Base-by-base conservation (phyloP, 345 rosid species). In the Citrus trifoliata region DNA sequence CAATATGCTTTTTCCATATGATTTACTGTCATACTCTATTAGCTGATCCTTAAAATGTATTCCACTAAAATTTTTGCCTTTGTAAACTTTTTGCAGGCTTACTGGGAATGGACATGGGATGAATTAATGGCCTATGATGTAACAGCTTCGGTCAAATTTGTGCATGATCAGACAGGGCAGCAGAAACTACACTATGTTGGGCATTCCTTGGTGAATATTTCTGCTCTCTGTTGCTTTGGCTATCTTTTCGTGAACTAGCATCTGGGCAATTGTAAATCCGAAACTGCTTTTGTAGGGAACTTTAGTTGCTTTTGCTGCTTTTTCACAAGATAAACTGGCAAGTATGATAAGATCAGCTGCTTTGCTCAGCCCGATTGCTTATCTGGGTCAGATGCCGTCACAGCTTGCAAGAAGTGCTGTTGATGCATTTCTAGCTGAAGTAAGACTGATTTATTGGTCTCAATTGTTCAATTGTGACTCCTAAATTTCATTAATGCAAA, bases 91-190 rank as follows among this genome's bases (percentile, higher is more conserved):
- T 67, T n/a, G 53, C 63, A 91, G 94, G 89, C 88, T 13, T 89
- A 80, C 30, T 89, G 94, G 92, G 81, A 89, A 37, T 91, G 94
- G 94, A 76, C 94, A 0, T 88, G 92, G 92, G 90, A 91, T 38
- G 88, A 87, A 76, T 40, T 88, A 69, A 84, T 66, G 33, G 75
- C 86, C n/a, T 82, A 75, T 71, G 94, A 91, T 80, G 88, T 89
- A 72, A 88, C 94, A 19, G 87, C 90, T 14, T 78, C 79, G 4
- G 70, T 88, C 58, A 72, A 83, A 55, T 85, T 86, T 72, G 88
- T 89, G 46, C 71, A 82, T 53, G 66, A 78, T 68, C 85, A 80
- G 25, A 82, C 88, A 0, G 86, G 85, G 46, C 88, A 86, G 77
- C 83, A 80, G 51, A 46, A 46, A 27, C 75, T 89, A 67, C 92